Evolutionary conservation across 768 basidiomycete species (phyloP).

Genomic region (Naganishia randhawae): DNA sequence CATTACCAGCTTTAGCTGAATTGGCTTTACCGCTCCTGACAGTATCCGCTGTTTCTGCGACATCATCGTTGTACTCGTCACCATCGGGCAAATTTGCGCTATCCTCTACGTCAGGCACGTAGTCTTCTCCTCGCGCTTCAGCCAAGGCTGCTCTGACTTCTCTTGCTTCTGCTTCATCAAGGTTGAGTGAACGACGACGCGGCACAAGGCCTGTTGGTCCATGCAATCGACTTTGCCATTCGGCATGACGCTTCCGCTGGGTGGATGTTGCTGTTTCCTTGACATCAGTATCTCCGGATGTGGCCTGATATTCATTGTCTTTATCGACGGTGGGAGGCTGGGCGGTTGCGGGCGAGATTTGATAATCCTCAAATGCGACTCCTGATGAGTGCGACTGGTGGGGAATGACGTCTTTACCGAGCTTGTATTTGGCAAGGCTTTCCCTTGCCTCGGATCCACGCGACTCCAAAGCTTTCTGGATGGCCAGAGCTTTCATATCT

Average conservation of each 20-base stretch:
- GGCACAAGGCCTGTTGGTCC: slow-evolving; percentile 10
- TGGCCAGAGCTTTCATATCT: slow-evolving; percentile 7
- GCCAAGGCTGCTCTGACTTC: slow-evolving; percentile 9
- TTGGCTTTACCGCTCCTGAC: slow-evolving; percentile 32
- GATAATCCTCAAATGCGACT: slow-evolving; percentile 14
- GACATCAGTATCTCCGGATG: not conserved
- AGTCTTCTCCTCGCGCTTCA: slow-evolving; percentile 13
- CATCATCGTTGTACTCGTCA: slow-evolving; percentile 25
- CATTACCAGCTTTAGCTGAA: slow-evolving; percentile 26
- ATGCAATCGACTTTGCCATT: slow-evolving; percentile 6
- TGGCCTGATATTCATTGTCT: not conserved
- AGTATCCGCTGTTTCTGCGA: slow-evolving; percentile 24
- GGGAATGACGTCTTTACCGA: not conserved
- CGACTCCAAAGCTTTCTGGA: slow-evolving; percentile 15
- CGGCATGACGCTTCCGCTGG: not conserved
- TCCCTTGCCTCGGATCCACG: not conserved
- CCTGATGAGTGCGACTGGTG: not conserved
- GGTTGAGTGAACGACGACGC: slow-evolving; percentile 6
- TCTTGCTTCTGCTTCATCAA: slow-evolving; percentile 18
- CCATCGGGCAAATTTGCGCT: slow-evolving; percentile 27
- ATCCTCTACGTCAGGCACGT: slow-evolving; percentile 26
- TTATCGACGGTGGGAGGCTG: not conserved
- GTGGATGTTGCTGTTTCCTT: not conserved
- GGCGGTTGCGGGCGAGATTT: not conserved
- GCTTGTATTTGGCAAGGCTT: slow-evolving; percentile 1